Conservation (phyloP, 2,329 filamentous ascomycete genomes). For the Fusarium palustre region DNA sequence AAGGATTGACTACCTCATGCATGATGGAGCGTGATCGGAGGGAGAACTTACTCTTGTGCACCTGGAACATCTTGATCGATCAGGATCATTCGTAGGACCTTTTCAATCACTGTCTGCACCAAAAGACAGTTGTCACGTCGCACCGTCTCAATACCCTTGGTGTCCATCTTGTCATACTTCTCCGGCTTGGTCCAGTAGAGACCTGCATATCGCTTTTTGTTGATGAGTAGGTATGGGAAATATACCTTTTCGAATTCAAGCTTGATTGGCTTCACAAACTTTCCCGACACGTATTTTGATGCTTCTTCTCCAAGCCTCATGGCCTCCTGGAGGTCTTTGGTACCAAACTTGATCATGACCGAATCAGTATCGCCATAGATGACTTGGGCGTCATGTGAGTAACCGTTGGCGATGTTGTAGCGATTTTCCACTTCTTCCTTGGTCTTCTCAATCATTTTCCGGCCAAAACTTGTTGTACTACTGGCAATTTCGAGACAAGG, state of each 20-base stretch:
- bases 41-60: slow-evolving; percentile 83
- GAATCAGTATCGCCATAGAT: slow-evolving; percentile 99
- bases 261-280: slow-evolving; percentile 97
- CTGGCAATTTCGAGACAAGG: slow-evolving; percentile 95
- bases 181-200: slow-evolving; percentile 95
- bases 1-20: slow-evolving; percentile 20
- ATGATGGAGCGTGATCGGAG: slow-evolving; percentile 11
- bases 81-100: slow-evolving; percentile 92
- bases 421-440: slow-evolving; percentile 93
- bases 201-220: slow-evolving; percentile 99
- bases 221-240: slow-evolving; percentile 97
- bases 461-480: slow-evolving; percentile 95
- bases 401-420: slow-evolving; percentile 94
- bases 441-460: slow-evolving; percentile 98
- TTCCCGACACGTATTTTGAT: slow-evolving; percentile 85
- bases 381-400: slow-evolving; percentile 93
- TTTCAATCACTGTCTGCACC: slow-evolving; percentile 97
- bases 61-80: slow-evolving; percentile 92
- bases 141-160: slow-evolving; percentile 98
- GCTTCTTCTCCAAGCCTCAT: slow-evolving; percentile 98
- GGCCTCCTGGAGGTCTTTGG: slow-evolving; percentile 83
- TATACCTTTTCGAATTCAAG: slow-evolving; percentile 99
- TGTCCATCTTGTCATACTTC: slow-evolving; percentile 99
- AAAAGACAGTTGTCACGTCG: slow-evolving; percentile 95
- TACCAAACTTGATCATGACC: slow-evolving; percentile 99